These are phyloP conservation scores for Ogataea siamensis DNA, from an alignment of 805 yeast genomes.

Conservation along the genomic window DNA sequence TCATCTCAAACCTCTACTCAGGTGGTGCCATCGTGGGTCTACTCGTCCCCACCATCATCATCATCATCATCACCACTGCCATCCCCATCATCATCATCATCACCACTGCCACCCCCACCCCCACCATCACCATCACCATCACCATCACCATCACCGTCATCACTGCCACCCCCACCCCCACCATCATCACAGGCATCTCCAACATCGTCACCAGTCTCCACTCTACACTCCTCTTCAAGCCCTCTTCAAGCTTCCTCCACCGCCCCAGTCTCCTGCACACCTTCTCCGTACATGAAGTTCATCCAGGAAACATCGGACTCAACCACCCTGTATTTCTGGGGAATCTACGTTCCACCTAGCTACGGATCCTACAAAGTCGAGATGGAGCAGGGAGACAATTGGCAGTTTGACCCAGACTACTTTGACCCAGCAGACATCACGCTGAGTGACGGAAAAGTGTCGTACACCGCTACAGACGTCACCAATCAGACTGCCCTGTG, in stretches of 20 bases:
- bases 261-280: neutral
- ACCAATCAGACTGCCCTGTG: neutral
- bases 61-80: no score
- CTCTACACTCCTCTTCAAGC: no score
- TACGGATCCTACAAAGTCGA: slow-evolving; percentile 7
- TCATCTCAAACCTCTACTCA: neutral
- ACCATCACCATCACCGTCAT: no score
- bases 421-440: slow-evolving; percentile 1
- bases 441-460: neutral
- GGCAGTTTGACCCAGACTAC: slow-evolving; percentile 5
- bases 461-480: neutral
- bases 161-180: no score
- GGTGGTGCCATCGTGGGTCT: no score
- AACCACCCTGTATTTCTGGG: slow-evolving; percentile 8
- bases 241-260: neutral
- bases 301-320: neutral
- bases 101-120: no score
- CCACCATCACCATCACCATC: no score
- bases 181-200: no score
- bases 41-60: no score
- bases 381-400: slow-evolving; percentile 8
- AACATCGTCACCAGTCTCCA: no score
- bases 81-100: no score
- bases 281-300: slow-evolving; percentile 6
- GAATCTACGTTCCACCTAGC: slow-evolving; percentile 7